Base-by-base conservation (phyloP, 169 alveolate species). In the Plasmodium sp. region DNA sequence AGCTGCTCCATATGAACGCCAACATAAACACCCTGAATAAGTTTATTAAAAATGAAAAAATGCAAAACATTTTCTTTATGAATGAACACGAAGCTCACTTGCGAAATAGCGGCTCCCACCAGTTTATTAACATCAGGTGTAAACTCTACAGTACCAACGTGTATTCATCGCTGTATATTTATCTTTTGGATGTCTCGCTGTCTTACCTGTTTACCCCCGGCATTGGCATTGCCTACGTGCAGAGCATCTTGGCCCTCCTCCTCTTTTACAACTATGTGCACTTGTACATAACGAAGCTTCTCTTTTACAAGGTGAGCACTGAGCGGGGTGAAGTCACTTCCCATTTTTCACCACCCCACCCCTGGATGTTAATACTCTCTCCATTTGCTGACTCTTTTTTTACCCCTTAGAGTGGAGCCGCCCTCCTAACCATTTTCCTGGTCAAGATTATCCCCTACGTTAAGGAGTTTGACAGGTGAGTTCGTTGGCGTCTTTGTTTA, bases 381-480 rank as follows among this genome's bases (percentile, higher is more conserved):
- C 14, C 62, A 16, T 48, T 41, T 18, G 10, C 14, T 71, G 48
- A 73, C 41, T 18, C 34, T 31, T 71, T 84, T 84, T 27, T 4
- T 79, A 51, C 16, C 31, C 34, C 81, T n/a, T n/a, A 88, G 94
- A 88, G 94, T 62, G 94, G 94, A 36, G 83, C 90, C 34, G 94
- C 75, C 10, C 83, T 88, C 5, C 41, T 88, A 88, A 88, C 83
- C 16, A 88, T 88, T 56, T 79, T 88, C 34, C 41, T 88, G 16
- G 94, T 88, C 7, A 88, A 88, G 58, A 88, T 80, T 36, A 88
- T 88, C 51, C 94, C 94, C 16, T 88, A 88, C 41, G 90, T 80
- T 33, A 88, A 88, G 67, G 94, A 88, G 14, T 80, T 88, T 62
- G 94, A 88, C 48, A 80, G 88, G 94, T 85, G 1, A 3, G 62